Conservation (phyloP, 2,329 filamentous ascomycete genomes). For the Diaporthe sp. region DNA sequence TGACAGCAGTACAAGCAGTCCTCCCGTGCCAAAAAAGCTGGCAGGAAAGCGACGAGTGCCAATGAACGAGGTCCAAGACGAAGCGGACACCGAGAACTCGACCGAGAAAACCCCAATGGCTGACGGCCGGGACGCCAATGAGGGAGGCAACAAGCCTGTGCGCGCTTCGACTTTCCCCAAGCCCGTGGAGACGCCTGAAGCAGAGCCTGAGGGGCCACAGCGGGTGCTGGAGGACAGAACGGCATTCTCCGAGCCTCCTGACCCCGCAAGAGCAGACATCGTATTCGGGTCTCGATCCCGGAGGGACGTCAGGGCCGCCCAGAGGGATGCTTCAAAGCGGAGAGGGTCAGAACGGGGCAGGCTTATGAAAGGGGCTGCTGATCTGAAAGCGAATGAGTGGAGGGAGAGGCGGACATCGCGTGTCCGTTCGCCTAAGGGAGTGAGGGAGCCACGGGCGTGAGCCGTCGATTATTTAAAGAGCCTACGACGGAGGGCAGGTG, state of each 20-base stretch:
- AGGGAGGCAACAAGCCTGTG: background rate
- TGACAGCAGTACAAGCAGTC: background rate
- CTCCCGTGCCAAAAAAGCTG: background rate
- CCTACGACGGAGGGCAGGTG: background rate
- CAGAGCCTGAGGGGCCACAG: background rate
- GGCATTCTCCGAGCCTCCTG: background rate
- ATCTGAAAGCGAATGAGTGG: too few species aligned
- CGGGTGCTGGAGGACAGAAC: background rate
- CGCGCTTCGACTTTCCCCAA: background rate
- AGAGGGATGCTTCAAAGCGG: too few species aligned
- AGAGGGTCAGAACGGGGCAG: too few species aligned
- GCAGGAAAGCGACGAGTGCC: background rate
- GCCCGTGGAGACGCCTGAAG: background rate
- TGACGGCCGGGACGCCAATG: background rate
- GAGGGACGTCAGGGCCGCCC: too few species aligned
- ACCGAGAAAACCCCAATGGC: background rate
- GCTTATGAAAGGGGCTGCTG: too few species aligned
- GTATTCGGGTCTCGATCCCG: background rate
- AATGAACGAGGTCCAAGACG: background rate
- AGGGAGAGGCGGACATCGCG: background rate
- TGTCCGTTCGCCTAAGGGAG: background rate
- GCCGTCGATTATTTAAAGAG: too few species aligned
- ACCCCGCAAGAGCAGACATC: background rate
- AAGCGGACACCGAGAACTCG: background rate
- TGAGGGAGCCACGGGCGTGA: background rate